Conservation (phyloP, 495 filamentous ascomycete genomes). For the Margaritispora aquatica region DNA sequence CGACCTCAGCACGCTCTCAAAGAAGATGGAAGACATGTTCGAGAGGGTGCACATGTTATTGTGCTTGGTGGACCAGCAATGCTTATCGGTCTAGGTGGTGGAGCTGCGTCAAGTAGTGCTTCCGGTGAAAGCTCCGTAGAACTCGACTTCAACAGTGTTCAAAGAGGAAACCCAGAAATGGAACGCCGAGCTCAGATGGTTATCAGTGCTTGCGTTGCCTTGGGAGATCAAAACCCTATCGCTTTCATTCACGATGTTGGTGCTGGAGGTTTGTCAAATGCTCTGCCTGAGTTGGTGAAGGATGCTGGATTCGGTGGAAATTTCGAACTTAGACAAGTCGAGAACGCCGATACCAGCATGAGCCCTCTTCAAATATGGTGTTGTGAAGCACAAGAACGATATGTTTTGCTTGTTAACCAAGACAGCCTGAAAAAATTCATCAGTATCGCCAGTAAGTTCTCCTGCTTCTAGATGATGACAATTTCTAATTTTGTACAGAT, state of each 20-base stretch:
- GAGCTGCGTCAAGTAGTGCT: slow-evolving; percentile 85
- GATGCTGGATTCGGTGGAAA: slow-evolving; percentile 83
- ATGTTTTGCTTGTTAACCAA: slow-evolving; percentile 76
- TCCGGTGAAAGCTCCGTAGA: slow-evolving; percentile 85
- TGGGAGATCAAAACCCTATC: slow-evolving; percentile 82
- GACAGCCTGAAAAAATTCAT: slow-evolving; percentile 78
- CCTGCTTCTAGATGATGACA: neutral
- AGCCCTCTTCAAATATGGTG: slow-evolving; percentile 90
- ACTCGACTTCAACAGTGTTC: slow-evolving; percentile 92
- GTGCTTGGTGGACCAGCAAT: slow-evolving; percentile 94
- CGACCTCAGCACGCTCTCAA: slow-evolving; percentile 88
- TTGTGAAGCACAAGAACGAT: slow-evolving; percentile 75
- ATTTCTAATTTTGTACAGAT: slow-evolving; percentile 21
- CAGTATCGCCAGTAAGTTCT: slow-evolving; percentile 55
- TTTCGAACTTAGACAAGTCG: slow-evolving; percentile 88
- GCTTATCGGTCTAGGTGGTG: slow-evolving; percentile 93
- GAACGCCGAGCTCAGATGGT: slow-evolving; percentile 93
- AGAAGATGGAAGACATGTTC: slow-evolving; percentile 58
- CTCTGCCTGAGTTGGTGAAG: slow-evolving; percentile 84
- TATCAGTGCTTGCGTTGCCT: slow-evolving; percentile 83
- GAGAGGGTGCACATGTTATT: slow-evolving; percentile 77
- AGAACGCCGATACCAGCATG: slow-evolving; percentile 84
- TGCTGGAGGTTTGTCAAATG: slow-evolving; percentile 91
- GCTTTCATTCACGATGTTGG: slow-evolving; percentile 96
- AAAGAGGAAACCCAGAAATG: slow-evolving; percentile 91